These are phyloP conservation scores for Cyanidioschyzon merolae DNA, from an alignment of 23 red algal species.

Conservation along the genomic window DNA sequence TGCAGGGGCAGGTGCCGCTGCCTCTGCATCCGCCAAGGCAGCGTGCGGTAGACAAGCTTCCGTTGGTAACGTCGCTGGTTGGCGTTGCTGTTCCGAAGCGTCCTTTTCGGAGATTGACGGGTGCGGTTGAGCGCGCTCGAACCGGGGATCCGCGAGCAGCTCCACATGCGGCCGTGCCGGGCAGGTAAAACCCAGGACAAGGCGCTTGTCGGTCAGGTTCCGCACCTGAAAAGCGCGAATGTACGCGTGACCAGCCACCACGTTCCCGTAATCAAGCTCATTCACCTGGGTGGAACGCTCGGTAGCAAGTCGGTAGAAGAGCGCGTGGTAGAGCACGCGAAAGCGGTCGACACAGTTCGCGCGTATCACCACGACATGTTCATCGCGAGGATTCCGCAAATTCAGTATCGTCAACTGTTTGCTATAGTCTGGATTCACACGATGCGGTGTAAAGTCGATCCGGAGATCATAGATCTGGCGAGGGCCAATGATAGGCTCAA, in stretches of 20 bases:
- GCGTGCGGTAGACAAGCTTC: too few species aligned
- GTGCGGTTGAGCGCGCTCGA: too few species aligned
- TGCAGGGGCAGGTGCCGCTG: too few species aligned
- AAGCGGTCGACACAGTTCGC: conserved; percentile 80
- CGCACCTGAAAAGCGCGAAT: conserved; percentile 49
- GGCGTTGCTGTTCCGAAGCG: too few species aligned
- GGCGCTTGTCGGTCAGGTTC: conserved; percentile 38
- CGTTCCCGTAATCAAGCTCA: conserved; percentile 66
- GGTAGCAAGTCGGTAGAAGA: conserved; percentile 73
- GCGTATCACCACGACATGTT: conserved; percentile 36
- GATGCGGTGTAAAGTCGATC: conserved; percentile 56
- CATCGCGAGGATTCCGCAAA: conserved; percentile 39
- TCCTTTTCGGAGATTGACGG: too few species aligned
- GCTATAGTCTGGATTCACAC: conserved; percentile 64
- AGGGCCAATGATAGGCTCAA: conserved; percentile 43
- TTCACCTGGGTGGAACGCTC: conserved; percentile 36
- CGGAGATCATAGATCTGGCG: conserved; percentile 44
- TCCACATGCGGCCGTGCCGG: not conserved
- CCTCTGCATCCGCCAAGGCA: too few species aligned
- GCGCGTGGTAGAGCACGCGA: conserved; percentile 64
- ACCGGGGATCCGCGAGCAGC: not conserved
- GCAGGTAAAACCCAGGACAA: conserved; percentile 37
- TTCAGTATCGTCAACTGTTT: conserved; percentile 89
- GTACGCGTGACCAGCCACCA: conserved; percentile 50
- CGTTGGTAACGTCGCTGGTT: too few species aligned